A percentile compares a stretch with the other conserved stretches of the same genome.
phyloP scores from a whole-genome alignment of 441 rosid genomes.

The Gossypium davidsonii region DNA sequence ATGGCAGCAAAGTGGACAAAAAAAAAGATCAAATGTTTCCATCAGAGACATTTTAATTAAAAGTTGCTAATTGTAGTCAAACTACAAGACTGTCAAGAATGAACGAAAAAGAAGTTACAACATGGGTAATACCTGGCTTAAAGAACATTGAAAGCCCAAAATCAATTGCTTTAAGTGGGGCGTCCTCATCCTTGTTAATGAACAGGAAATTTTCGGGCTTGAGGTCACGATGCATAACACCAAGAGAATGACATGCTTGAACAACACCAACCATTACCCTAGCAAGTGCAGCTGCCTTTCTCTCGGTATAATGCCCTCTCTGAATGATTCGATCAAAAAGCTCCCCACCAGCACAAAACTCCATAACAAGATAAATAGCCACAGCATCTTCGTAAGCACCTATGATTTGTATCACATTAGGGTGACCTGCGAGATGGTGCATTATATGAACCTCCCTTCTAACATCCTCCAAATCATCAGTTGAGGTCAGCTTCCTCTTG shows the following conservation, averaged over 20 bases:
- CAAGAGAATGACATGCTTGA: slow-evolving; percentile 87
- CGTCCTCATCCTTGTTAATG: slow-evolving; percentile 58
- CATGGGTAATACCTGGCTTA: slow-evolving; percentile 53
- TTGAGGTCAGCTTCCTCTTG: slow-evolving; percentile 63
- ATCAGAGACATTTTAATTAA: neutral
- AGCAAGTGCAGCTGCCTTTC: slow-evolving; percentile 81
- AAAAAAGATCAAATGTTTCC: neutral
- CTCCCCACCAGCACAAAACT: slow-evolving; percentile 92
- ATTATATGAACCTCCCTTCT: slow-evolving; percentile 94
- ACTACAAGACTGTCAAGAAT: neutral
- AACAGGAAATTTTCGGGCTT: slow-evolving; percentile 97
- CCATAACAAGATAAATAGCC: slow-evolving; percentile 88
- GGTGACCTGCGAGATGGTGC: slow-evolving; percentile 92
- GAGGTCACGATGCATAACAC: slow-evolving; percentile 93
- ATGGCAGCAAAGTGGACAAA: neutral
- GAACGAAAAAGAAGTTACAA: neutral
- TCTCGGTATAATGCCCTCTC: slow-evolving; percentile 82
- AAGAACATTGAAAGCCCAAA: slow-evolving; percentile 94
- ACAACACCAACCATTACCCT: slow-evolving; percentile 76
- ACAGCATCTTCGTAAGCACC: slow-evolving; percentile 89
- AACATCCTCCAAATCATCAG: slow-evolving; percentile 83
- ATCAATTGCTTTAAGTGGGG: slow-evolving; percentile 75
- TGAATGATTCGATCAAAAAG: slow-evolving; percentile 87
- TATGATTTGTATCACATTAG: slow-evolving; percentile 72
- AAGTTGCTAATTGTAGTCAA: neutral